Evolutionary conservation across 1,284 basidiomycete species (phyloP).

Genomic region (Cutaneotrichosporon cutaneum): DNA sequence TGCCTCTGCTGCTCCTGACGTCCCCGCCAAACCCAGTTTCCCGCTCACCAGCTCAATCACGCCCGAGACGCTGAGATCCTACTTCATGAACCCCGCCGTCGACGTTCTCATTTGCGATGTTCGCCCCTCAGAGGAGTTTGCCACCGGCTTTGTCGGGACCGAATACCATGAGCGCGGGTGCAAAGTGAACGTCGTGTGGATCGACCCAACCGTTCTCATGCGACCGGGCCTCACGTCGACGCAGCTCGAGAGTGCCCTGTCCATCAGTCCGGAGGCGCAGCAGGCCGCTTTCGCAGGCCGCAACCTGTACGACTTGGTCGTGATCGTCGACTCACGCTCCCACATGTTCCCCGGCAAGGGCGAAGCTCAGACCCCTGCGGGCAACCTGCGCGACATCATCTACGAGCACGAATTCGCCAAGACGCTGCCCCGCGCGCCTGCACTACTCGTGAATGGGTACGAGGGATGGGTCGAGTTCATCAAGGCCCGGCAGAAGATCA

Average conservation of each 20-base stretch:
- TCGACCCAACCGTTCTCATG: conserved; percentile 75
- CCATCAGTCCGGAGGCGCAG: conserved; percentile 70
- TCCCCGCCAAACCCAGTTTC: conserved; percentile 52
- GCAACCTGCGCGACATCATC: conserved; percentile 65
- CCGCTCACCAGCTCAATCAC: conserved; percentile 62
- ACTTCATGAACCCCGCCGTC: conserved; percentile 59
- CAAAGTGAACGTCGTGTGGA: conserved; percentile 63
- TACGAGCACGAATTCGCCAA: conserved; percentile 71
- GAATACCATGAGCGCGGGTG: conserved; percentile 55
- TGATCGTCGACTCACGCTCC: conserved; percentile 77
- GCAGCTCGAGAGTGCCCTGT: conserved; percentile 73
- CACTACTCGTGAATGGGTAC: conserved; percentile 81
- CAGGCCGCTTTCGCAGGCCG: conserved; percentile 71
- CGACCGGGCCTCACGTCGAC: conserved; percentile 67
- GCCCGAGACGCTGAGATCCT: conserved; percentile 64
- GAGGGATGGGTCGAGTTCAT: conserved; percentile 75
- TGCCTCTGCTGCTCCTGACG: neutral
- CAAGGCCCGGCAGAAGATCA: conserved; percentile 8
- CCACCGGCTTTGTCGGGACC: conserved; percentile 67
- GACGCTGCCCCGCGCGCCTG: conserved; percentile 71
- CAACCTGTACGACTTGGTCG: conserved; percentile 85
- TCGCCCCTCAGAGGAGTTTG: conserved; percentile 71
- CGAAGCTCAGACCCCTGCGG: conserved; percentile 58
- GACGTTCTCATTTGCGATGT: conserved; percentile 81
- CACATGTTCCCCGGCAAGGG: conserved; percentile 58